These are phyloP conservation scores for Dictyostelium citrinum DNA, from an alignment of 78 protist species.

Conservation along the genomic window DNA sequence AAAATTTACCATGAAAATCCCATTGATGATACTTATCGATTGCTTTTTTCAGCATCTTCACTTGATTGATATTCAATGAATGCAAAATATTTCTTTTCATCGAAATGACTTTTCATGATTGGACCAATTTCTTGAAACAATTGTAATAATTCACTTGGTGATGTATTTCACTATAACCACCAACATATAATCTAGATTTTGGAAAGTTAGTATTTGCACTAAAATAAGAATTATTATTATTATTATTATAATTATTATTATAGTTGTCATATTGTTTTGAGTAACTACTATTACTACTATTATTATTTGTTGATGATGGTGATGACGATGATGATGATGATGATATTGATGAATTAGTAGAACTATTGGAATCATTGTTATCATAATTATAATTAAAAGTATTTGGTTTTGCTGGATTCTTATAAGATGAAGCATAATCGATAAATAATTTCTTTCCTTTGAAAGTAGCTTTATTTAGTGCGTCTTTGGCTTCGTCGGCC, in stretches of 20 bases:
- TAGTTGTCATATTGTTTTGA: neutral
- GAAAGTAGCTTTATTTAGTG: neutral
- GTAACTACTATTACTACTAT: neutral
- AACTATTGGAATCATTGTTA: neutral
- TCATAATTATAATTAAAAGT: neutral
- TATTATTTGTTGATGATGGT: neutral
- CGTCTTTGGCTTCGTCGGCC: neutral
- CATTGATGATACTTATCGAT: slow-evolving; percentile 1
- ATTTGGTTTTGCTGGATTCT: neutral
- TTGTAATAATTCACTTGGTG: neutral
- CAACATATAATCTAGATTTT: slow-evolving; percentile 6
- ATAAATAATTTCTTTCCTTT: neutral
- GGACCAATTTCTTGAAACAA: slow-evolving; percentile 22
- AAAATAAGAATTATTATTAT: neutral
- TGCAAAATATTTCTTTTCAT: slow-evolving; percentile 29
- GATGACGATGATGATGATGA: no score
- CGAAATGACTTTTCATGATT: slow-evolving; percentile 12
- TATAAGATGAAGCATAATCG: slow-evolving; percentile 4
- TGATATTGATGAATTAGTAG: neutral
- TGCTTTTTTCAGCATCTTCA: slow-evolving; percentile 59
- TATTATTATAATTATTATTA: neutral
- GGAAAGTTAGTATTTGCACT: neutral
- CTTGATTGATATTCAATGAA: slow-evolving; percentile 13
- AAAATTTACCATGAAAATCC: neutral
- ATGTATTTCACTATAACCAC: neutral